Base-by-base conservation (phyloP, 106 monocot species). In the Dendrobium officinale region DNA sequence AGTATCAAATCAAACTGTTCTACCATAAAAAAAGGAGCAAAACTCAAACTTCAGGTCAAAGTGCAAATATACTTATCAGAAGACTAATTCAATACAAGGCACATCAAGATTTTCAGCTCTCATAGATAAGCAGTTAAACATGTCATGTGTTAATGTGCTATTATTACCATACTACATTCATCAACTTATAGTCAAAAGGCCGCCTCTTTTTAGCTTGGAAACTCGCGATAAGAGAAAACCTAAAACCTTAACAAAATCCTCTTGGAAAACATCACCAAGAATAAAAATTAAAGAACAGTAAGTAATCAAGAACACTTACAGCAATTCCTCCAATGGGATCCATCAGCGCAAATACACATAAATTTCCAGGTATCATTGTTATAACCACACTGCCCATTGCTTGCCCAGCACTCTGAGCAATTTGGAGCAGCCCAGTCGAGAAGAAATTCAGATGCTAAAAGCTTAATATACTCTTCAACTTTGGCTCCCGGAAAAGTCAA, bases 321-420 rank as follows among this genome's bases (percentile, higher is more conserved):
- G 79, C 85, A 85, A 64, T 11, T 64, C 45, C 4, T 49, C 47
- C 16, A 42, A 51, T 82, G 82, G 22, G 17, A 5, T 43, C 82
- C 29, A 67, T 82, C 82, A 49, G 29, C 20, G 58, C 85, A 85
- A 75, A 85, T 75, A 19, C 85, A 85, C 58, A 73, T 82, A 54
- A 85, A 85, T 16, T 41, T 18, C 31, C 10, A 2, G 0, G 41
- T 75, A 4, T 13, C 10, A 6, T 47, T 51, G 54, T 56, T 47
- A 33, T 79, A 85, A 2, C 82, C 85, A 75, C 85, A 85, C 79
- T 82, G 79, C 18, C 85, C 85, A 49, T 73, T 41, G 75, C 79
- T 85, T 51, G 43, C 51, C 24, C 26, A 75, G 79, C 85, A 85
- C 61, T 85, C 79, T 9, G 70, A 29, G 61, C 85, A 85, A 67